Conservation (phyloP, 2,329 filamentous ascomycete species). For the Aspergillus neoniger region DNA sequence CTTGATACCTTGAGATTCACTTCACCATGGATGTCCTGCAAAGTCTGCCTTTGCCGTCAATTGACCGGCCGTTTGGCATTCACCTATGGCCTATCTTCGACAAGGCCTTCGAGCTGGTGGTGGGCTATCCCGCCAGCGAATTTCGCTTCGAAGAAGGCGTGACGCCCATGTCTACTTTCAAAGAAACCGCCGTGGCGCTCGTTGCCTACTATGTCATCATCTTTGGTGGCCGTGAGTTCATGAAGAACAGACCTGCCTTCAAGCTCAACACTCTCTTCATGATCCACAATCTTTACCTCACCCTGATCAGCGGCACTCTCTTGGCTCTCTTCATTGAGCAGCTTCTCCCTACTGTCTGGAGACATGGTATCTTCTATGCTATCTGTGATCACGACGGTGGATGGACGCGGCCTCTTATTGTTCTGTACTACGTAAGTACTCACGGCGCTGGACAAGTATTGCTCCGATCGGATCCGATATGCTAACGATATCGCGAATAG, state of each 20-base stretch:
- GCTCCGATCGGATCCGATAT: constrained; percentile 40
- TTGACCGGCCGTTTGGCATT: constrained; percentile 90
- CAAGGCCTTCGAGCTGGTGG: constrained; percentile 74
- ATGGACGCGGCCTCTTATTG: constrained; percentile 90
- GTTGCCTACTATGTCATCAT: constrained; percentile 90
- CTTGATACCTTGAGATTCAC: background rate
- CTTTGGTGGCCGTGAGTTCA: constrained; percentile 86
- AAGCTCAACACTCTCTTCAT: constrained; percentile 89
- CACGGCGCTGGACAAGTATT: background rate
- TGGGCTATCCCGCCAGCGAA: constrained; percentile 80
- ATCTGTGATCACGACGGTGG: constrained; percentile 79
- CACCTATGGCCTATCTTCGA: constrained; percentile 93
- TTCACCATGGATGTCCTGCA: constrained; percentile 54
- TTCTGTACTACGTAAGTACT: constrained; percentile 88
- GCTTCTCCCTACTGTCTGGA: constrained; percentile 77
- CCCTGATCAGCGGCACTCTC: constrained; percentile 76
- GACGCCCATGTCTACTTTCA: constrained; percentile 88
- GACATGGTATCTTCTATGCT: constrained; percentile 81
- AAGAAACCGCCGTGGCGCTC: constrained; percentile 77
- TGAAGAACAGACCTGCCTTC: constrained; percentile 82
- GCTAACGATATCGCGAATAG: constrained; percentile 49
- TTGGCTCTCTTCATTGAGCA: constrained; percentile 88
- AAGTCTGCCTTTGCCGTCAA: constrained; percentile 67
- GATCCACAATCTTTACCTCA: constrained; percentile 95
- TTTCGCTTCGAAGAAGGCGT: constrained; percentile 80